Percentiles rank a stretch among this genome's conserved stretches.
Conservation (phyloP, 148 eudicot species). For the Camellia sinensis region DNA sequence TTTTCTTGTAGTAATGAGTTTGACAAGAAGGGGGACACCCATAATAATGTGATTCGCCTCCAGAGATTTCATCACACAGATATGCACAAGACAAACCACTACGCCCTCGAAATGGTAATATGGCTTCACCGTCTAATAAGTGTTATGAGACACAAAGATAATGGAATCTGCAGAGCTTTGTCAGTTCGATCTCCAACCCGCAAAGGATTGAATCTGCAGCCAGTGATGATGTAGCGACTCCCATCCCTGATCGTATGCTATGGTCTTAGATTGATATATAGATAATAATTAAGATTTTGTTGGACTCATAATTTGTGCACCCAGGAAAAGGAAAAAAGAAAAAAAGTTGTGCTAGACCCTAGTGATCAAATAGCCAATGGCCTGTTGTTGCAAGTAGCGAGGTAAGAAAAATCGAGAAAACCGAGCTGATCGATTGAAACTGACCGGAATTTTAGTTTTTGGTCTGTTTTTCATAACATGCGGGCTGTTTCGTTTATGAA, state of each 20-base stretch:
- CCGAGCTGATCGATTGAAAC: too few relatives aligned
- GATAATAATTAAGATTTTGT: conserved; percentile 2
- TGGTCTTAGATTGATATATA: background rate
- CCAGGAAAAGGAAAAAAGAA: too few relatives aligned
- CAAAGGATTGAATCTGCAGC: conserved; percentile 28
- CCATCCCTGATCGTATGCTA: conserved; percentile 19
- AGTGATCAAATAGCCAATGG: too few relatives aligned
- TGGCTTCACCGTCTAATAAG: conserved; percentile 71
- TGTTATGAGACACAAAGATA: conserved; percentile 54
- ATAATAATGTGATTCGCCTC: conserved; percentile 46
- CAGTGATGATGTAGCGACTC: conserved; percentile 14
- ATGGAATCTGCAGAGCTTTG: conserved; percentile 35
- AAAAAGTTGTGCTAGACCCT: too few relatives aligned
- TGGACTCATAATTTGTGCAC: too few relatives aligned
- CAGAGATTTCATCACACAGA: conserved; percentile 89
- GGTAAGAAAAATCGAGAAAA: too few relatives aligned
- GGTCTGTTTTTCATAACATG: too few relatives aligned
- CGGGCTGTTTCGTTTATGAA: too few relatives aligned
- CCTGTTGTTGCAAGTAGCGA: too few relatives aligned
- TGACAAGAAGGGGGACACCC: conserved; percentile 48
- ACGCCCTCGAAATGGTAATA: conserved; percentile 62
- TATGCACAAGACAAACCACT: conserved; percentile 54
- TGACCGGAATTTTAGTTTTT: too few relatives aligned
- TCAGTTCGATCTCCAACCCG: conserved; percentile 46
- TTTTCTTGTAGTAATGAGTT: conserved; percentile 48